Conservation (phyloP, 116 monocot species). For the Iris pallida region DNA sequence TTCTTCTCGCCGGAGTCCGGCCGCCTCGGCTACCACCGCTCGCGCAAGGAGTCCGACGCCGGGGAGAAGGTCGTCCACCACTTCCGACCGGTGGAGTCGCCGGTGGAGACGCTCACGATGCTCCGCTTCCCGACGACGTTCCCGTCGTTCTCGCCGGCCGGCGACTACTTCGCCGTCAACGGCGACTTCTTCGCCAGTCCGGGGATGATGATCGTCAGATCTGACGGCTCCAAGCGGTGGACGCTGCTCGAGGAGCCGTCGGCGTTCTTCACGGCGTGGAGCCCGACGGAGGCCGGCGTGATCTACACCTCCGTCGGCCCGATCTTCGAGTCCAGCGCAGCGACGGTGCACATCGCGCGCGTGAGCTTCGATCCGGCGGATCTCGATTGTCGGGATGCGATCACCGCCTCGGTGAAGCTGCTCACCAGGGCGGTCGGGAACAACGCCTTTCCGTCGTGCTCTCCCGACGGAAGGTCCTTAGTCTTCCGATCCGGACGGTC, state of each 20-base stretch:
- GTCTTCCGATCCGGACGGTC: slow-evolving; percentile 82
- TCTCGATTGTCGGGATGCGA: slow-evolving; percentile 23
- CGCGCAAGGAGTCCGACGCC: slow-evolving; percentile 40
- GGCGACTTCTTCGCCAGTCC: slow-evolving; percentile 42
- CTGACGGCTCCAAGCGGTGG: slow-evolving; percentile 61
- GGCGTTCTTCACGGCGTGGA: slow-evolving; percentile 69
- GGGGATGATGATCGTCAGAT: slow-evolving; percentile 45
- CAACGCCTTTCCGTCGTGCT: slow-evolving; percentile 73
- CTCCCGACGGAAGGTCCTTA: slow-evolving; percentile 63
- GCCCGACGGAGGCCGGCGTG: slow-evolving; percentile 57
- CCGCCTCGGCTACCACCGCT: slow-evolving; percentile 68
- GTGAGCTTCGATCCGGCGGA: slow-evolving; percentile 43
- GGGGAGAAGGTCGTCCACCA: slow-evolving; percentile 26
- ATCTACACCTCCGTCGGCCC: slow-evolving; percentile 67
- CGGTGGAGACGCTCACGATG: slow-evolving; percentile 28
- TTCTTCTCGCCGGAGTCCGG: slow-evolving; percentile 52
- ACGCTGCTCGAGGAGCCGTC: slow-evolving; percentile 27
- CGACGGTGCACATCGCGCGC: slow-evolving; percentile 66
- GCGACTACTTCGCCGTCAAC: slow-evolving; percentile 41
- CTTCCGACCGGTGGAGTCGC: slow-evolving; percentile 31
- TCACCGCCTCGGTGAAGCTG: slow-evolving; percentile 36
- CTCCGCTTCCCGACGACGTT: slow-evolving; percentile 47
- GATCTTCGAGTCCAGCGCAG: slow-evolving; percentile 48
- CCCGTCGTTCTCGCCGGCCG: slow-evolving; percentile 60
- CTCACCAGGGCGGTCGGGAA: slow-evolving; percentile 46